These are phyloP conservation scores for Stevia rebaudiana DNA, from an alignment of 140 eudicot genomes.

Conservation along the genomic window DNA sequence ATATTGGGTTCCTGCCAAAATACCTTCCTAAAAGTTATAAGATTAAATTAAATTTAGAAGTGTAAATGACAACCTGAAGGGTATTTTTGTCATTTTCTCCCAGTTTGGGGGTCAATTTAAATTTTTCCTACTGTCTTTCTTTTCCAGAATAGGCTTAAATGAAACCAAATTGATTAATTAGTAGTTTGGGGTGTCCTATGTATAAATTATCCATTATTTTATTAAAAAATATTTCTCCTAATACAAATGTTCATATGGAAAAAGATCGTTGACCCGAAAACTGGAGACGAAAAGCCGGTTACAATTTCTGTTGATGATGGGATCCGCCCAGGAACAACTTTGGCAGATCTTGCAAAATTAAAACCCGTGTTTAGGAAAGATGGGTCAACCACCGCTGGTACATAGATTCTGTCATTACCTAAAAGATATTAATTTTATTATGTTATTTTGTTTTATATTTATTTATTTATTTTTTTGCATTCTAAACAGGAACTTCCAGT, in stretches of 20 bases:
- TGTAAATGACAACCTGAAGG: neutral
- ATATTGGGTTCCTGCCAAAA: neutral
- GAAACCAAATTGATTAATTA: neutral
- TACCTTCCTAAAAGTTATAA: neutral
- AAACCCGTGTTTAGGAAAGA: slow-evolving; percentile 84
- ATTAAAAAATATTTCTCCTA: slow-evolving; percentile 3
- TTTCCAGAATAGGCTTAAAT: neutral
- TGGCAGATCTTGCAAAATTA: slow-evolving; percentile 70
- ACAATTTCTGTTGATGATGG: slow-evolving; percentile 87
- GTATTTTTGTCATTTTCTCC: neutral
- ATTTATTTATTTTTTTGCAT: neutral
- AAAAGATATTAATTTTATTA: neutral
- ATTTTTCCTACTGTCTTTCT: neutral
- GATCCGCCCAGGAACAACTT: slow-evolving; percentile 59
- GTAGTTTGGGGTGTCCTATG: neutral
- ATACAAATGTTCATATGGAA: neutral
- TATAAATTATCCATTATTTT: neutral
- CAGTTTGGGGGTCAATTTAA: neutral
- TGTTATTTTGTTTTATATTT: neutral
- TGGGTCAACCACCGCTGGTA: slow-evolving; percentile 94
- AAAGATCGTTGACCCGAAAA: slow-evolving; percentile 93
- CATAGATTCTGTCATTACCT: neutral
- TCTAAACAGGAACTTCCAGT: slow-evolving; percentile 67
- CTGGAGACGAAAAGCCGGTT: slow-evolving; percentile 83
- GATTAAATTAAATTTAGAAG: no score